Base-by-base conservation (phyloP, 2,329 filamentous ascomycete genomes). In the Talaromyces sp. region DNA sequence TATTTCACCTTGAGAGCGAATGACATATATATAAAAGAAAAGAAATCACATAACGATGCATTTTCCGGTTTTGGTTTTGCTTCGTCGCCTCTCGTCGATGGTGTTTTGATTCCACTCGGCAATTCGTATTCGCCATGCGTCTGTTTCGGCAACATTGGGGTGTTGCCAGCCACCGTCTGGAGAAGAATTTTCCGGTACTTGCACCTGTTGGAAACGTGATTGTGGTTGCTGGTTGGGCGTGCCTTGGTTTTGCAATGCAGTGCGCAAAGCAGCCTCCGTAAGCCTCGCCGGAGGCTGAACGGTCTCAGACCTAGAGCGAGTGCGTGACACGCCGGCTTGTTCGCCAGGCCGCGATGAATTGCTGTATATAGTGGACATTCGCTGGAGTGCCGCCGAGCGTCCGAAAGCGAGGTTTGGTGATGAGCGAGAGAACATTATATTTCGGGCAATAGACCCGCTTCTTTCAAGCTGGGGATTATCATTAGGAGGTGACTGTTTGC, bases 51-150 rank as follows among this genome's bases (percentile, higher is more conserved):
- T 77, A 57, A 78, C 65, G 42, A 69, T 66, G 64, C 76, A 78
- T 62, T 72, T 76, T 53, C 62, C 68, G 22, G 11, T 42, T 58
- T 74, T 67, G 58, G 66, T 69, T 56, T 70, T 73, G 59, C 69
- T 62, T 49, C 51, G 73, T 58, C 65, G 70, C 57, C 71, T 65
- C 62, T 77, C 74, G 28, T 71, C 68, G 39, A 76, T 74, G 11
- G 73, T 76, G 52, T 70, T 68, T 62, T 74, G 69, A 55, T 75
- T 76, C 75, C 75, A 76, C 58, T 76, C 72, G 52, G 74, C 71
- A 59, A 77, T 76, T 25, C 74, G 71, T 15, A 69, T 65, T 58
- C 75, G 69, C 74, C 75, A 75, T 59, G 72, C 72, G 60, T 76
- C 72, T 10, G 54, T 59, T 28, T 62, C 62, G 17, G 49, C 13